These are phyloP conservation scores for barley (Hordeum vulgare) DNA, from an alignment of 176 grass and related monocot genomes.

Conservation along the genomic window MorexV3_pseudomolecules_assembly NC_058523.1:178153095-178153594, in stretches of 20 bases:
- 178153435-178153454: neutral
- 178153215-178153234: slow-evolving; percentile 43
- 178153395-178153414: neutral
- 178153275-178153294: neutral
- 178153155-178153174: slow-evolving; percentile 7
- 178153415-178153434: neutral
- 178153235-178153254: slow-evolving; percentile 33
- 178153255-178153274: neutral
- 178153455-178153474: neutral
- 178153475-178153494: neutral
- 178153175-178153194: slow-evolving; percentile 44
- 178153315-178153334: neutral
- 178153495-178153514: neutral
- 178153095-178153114: neutral
- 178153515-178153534: neutral
- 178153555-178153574: neutral
- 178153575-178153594: no score
- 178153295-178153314: neutral
- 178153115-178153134: neutral
- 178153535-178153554: neutral
- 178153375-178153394: neutral
- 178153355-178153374: neutral
- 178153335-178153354: neutral
- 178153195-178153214: slow-evolving; percentile 51
- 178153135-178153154: slow-evolving; percentile 8